Percentiles rank a stretch among this genome's conserved stretches.
These are phyloP conservation scores for Wickerhamomyces xylosicus DNA, from an alignment of 805 yeast genomes.

Conservation along the genomic window DNA sequence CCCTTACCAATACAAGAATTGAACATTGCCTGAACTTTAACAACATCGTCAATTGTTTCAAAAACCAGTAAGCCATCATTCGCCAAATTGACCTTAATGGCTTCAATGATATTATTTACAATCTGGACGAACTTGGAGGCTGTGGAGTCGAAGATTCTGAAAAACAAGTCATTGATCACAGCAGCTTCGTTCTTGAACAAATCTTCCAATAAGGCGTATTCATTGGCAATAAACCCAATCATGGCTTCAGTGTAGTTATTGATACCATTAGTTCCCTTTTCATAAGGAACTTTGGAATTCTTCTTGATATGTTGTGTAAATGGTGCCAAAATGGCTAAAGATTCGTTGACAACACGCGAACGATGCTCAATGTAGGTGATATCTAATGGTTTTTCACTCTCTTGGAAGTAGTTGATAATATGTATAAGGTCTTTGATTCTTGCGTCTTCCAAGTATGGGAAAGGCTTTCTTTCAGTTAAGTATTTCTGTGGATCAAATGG, in stretches of 20 bases:
- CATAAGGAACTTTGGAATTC: constrained; percentile 39
- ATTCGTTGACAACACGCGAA: constrained; percentile 28
- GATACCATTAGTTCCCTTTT: constrained; percentile 53
- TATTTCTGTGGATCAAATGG: constrained; percentile 36
- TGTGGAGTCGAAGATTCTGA: constrained; percentile 23
- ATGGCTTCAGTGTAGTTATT: constrained; percentile 42
- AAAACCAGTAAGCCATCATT: constrained; percentile 43
- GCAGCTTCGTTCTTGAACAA: constrained; percentile 25
- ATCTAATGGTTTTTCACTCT: constrained; percentile 20
- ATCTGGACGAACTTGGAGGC: constrained; percentile 29
- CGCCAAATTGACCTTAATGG: constrained; percentile 30
- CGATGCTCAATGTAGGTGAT: constrained; percentile 32
- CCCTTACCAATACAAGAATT: constrained; percentile 17
- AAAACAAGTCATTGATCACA: constrained; percentile 20
- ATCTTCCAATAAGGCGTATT: constrained; percentile 34
- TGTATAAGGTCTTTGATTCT: constrained; percentile 26
- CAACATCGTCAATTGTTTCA: constrained; percentile 45
- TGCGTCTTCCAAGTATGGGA: constrained; percentile 28
- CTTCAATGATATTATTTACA: constrained; percentile 25
- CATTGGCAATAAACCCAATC: constrained; percentile 37
- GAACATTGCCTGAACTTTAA: constrained; percentile 23
- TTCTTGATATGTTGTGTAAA: constrained; percentile 30
- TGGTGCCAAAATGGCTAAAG: constrained; percentile 35
- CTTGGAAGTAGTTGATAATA: constrained; percentile 37
- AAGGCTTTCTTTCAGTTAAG: constrained; percentile 28